Evolutionary conservation across 257 asterid genomes (phyloP).

Genomic region (Galeopsis tetrahit): DNA sequence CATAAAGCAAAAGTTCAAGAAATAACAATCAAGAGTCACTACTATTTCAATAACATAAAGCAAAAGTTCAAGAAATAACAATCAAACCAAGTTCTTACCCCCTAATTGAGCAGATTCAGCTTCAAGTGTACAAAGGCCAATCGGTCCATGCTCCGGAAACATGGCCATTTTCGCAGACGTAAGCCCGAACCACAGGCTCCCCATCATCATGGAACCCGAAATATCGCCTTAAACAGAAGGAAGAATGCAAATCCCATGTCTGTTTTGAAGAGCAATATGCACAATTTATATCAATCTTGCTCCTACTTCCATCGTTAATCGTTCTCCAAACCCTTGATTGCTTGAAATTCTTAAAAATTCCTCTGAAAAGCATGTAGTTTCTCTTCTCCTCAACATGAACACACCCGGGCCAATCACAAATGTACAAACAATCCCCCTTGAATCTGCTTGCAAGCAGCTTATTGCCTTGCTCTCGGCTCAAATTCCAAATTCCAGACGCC

Average conservation of each 20-base stretch:
- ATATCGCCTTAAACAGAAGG: slow-evolving; percentile 82
- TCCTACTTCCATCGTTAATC: slow-evolving; percentile 74
- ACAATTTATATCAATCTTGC: slow-evolving; percentile 59
- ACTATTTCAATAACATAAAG: neutral
- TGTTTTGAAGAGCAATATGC: slow-evolving; percentile 68
- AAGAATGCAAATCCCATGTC: slow-evolving; percentile 87
- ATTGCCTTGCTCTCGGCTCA: slow-evolving; percentile 90
- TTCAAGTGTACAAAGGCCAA: slow-evolving; percentile 79
- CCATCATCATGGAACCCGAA: slow-evolving; percentile 91
- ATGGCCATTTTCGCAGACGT: slow-evolving; percentile 91
- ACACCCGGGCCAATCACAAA: slow-evolving; percentile 95
- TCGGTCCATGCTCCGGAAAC: slow-evolving; percentile 98
- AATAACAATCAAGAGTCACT: neutral
- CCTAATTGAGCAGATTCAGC: neutral
- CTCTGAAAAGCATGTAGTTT: slow-evolving; percentile 86
- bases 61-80: neutral
- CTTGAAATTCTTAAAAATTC: slow-evolving; percentile 85
- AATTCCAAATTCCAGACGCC: slow-evolving; percentile 73
- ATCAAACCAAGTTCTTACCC: neutral
- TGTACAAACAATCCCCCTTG: slow-evolving; percentile 78
- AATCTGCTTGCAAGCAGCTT: slow-evolving; percentile 82
- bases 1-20: neutral
- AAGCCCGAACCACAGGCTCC: slow-evolving; percentile 90
- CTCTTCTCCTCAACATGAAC: slow-evolving; percentile 85
- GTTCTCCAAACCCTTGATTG: slow-evolving; percentile 96